Percentiles rank a stretch among this genome's conserved stretches.
Evolutionary conservation across 2,329 filamentous ascomycete species (phyloP).

Genomic region (Trichoderma sp.): DNA sequence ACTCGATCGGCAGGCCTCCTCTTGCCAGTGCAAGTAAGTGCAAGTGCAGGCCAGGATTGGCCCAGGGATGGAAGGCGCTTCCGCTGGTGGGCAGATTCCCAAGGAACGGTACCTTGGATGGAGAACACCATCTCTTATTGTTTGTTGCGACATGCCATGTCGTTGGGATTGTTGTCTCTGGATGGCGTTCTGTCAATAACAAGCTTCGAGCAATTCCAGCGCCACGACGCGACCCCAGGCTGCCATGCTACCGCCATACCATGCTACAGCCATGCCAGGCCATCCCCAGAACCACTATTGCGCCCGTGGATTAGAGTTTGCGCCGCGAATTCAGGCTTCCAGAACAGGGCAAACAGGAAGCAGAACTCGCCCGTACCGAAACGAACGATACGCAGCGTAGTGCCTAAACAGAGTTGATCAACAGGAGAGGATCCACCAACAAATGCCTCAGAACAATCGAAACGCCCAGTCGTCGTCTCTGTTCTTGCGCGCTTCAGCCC

Average conservation of each 20-base stretch:
- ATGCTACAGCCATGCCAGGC: background rate
- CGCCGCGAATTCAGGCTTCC: constrained; percentile 1
- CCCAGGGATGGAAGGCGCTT: background rate
- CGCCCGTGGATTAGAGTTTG: constrained; percentile 6
- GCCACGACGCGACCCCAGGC: background rate
- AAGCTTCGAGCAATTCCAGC: background rate
- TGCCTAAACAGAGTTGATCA: constrained; percentile 2
- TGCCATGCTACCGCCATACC: background rate
- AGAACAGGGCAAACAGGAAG: background rate
- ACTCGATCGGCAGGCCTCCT: background rate
- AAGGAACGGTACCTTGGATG: background rate
- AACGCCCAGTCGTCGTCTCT: background rate
- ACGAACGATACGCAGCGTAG: background rate
- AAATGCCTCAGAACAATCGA: constrained; percentile 4
- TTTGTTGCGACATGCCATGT: background rate
- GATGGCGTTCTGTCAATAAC: background rate
- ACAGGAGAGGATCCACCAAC: background rate
- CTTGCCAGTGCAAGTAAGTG: background rate
- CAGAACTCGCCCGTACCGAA: background rate
- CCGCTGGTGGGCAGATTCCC: background rate
- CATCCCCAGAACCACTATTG: background rate
- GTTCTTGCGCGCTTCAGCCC: constrained; percentile 17
- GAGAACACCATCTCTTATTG: background rate
- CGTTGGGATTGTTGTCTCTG: background rate
- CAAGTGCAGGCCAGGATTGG: background rate